phyloP scores from a whole-genome alignment of 2,329 filamentous ascomycete species.

The Parafenestella ontariensis region DNA sequence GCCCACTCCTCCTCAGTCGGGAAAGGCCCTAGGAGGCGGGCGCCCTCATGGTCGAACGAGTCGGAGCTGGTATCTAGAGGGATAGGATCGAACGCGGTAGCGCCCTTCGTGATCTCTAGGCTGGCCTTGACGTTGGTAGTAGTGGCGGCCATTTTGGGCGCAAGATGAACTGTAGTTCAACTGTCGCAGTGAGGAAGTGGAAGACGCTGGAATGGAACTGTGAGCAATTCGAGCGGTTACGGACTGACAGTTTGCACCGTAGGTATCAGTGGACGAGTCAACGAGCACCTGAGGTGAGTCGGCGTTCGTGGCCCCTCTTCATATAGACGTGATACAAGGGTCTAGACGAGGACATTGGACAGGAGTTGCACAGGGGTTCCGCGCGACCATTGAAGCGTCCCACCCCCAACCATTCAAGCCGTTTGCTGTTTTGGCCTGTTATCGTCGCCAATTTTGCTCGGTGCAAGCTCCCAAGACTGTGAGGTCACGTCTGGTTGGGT shows the following conservation, averaged over 20 bases:
- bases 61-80: slow-evolving; percentile 32
- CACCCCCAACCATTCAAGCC: background rate
- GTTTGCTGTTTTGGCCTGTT: slow-evolving; percentile 13
- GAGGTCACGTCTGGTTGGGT: slow-evolving; percentile 18
- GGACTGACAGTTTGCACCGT: background rate
- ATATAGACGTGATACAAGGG: slow-evolving; percentile 20
- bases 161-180: slow-evolving; percentile 1
- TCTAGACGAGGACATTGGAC: slow-evolving; percentile 11
- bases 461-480: slow-evolving; percentile 16
- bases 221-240: background rate
- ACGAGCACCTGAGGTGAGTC: slow-evolving; percentile 7
- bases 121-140: slow-evolving; percentile 35
- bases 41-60: slow-evolving; percentile 26
- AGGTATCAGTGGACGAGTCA: slow-evolving; percentile 10
- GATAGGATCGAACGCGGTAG: slow-evolving; percentile 34
- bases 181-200: background rate
- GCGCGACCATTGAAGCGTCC: slow-evolving; percentile 14
- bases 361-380: slow-evolving; percentile 19
- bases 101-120: slow-evolving; percentile 43
- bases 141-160: slow-evolving; percentile 27
- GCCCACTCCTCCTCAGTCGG: slow-evolving; percentile 47
- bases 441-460: slow-evolving; percentile 15
- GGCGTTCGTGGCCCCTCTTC: slow-evolving; percentile 3
- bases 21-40: slow-evolving; percentile 32
- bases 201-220: background rate